Percentiles rank a stretch among this genome's conserved stretches.
phyloP scores from a whole-genome alignment of 1,284 basidiomycete species.

The Cutaneotrichosporon cavernicola region DNA sequence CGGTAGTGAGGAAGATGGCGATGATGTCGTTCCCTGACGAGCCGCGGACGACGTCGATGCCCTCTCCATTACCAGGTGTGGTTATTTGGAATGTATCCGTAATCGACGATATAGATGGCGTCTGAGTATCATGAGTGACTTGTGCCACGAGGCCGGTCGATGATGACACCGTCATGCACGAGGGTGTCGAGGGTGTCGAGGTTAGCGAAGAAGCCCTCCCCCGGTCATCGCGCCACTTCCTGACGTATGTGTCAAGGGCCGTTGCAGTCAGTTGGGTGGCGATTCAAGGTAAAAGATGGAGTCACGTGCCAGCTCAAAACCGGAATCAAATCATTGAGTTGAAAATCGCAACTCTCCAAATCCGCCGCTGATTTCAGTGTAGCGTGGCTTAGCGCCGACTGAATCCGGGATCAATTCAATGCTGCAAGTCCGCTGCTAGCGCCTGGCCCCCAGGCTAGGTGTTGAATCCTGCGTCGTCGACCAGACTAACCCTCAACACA shows the following conservation, averaged over 20 bases:
- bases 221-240: background rate
- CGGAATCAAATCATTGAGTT: background rate
- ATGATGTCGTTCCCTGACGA: background rate
- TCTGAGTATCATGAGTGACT: background rate
- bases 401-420: background rate
- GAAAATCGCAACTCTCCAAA: background rate
- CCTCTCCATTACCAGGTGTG: background rate
- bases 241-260: too few species aligned
- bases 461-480: slow-evolving; percentile 12
- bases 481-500: slow-evolving; percentile 16
- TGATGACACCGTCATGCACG: background rate
- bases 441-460: background rate
- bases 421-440: too few species aligned
- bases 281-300: background rate
- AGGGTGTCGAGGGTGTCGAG: background rate
- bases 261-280: background rate
- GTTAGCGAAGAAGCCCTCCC: background rate
- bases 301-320: background rate
- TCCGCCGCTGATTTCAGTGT: background rate
- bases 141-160: background rate
- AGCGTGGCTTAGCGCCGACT: background rate
- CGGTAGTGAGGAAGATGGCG: slow-evolving; percentile 2
- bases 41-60: slow-evolving; percentile 8
- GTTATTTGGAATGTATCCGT: slow-evolving; percentile 1
- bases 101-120: slow-evolving; percentile 6